Evolutionary conservation across 371 early-diverging fungal species (phyloP).

Genomic region (Mortierella sp.): DNA sequence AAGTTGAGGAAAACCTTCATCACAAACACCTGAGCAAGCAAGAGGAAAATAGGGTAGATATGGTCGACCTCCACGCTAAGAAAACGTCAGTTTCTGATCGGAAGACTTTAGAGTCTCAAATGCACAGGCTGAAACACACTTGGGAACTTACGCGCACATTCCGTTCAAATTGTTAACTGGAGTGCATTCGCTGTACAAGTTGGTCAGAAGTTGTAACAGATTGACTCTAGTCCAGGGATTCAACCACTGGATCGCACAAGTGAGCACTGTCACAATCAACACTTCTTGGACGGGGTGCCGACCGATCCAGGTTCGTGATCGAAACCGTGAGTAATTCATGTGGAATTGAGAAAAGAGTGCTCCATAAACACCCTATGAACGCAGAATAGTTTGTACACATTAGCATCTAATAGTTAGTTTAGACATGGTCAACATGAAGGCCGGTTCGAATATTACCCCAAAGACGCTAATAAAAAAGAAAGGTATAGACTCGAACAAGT

Average conservation of each 20-base stretch:
- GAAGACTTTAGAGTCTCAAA: background rate
- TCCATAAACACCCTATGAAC: slow-evolving; percentile 86
- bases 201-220: slow-evolving; percentile 81
- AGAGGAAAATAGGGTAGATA: slow-evolving; percentile 75
- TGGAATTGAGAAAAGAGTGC: slow-evolving; percentile 83
- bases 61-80: slow-evolving; percentile 46
- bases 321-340: slow-evolving; percentile 71
- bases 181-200: slow-evolving; percentile 88
- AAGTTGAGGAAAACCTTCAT: slow-evolving; percentile 64
- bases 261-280: slow-evolving; percentile 75
- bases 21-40: slow-evolving; percentile 66
- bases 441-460: slow-evolving; percentile 39
- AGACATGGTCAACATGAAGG: slow-evolving; percentile 58
- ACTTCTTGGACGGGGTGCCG: slow-evolving; percentile 80
- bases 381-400: slow-evolving; percentile 32
- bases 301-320: slow-evolving; percentile 66
- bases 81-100: slow-evolving; percentile 18
- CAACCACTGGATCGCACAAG: slow-evolving; percentile 78
- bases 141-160: slow-evolving; percentile 71
- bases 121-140: background rate
- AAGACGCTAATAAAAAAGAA: slow-evolving; percentile 58
- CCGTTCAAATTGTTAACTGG: slow-evolving; percentile 65
- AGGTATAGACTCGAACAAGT: slow-evolving; percentile 76
- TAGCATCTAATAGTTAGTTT: background rate
- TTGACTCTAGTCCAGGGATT: slow-evolving; percentile 82